These are phyloP conservation scores for Galeopsis tetrahit DNA, from an alignment of 257 asterid species.

Conservation along the genomic window DNA sequence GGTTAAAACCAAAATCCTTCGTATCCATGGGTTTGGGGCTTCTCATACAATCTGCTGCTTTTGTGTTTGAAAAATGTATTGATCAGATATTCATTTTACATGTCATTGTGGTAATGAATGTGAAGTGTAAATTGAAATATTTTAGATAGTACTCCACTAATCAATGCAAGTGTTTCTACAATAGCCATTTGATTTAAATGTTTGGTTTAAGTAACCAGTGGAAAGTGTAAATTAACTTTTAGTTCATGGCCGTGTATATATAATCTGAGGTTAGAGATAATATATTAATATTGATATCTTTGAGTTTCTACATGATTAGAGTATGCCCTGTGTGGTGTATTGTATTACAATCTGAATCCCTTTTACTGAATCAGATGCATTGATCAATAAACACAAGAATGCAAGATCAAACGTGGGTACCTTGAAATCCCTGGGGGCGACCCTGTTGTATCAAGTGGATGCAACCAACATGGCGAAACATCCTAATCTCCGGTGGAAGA, in stretches of 20 bases:
- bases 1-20: no score
- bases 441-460: slow-evolving; percentile 56
- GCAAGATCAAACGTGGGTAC: slow-evolving; percentile 42
- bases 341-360: neutral
- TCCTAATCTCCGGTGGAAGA: slow-evolving; percentile 38
- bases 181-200: no score
- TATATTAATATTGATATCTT: neutral
- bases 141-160: neutral
- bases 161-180: neutral
- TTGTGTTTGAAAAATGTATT: no score
- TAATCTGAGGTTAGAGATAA: no score
- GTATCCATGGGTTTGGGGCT: no score
- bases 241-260: no score
- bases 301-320: neutral
- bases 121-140: neutral
- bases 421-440: slow-evolving; percentile 49
- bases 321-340: neutral
- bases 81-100: no score
- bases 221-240: no score
- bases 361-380: slow-evolving; percentile 37
- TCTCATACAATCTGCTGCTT: no score
- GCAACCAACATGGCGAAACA: slow-evolving; percentile 48
- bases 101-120: no score
- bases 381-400: slow-evolving; percentile 53
- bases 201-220: no score